Percentiles rank a stretch among this genome's conserved stretches.
phyloP scores from a whole-genome alignment of 768 basidiomycete species.

The Hygrophorus russula region DNA sequence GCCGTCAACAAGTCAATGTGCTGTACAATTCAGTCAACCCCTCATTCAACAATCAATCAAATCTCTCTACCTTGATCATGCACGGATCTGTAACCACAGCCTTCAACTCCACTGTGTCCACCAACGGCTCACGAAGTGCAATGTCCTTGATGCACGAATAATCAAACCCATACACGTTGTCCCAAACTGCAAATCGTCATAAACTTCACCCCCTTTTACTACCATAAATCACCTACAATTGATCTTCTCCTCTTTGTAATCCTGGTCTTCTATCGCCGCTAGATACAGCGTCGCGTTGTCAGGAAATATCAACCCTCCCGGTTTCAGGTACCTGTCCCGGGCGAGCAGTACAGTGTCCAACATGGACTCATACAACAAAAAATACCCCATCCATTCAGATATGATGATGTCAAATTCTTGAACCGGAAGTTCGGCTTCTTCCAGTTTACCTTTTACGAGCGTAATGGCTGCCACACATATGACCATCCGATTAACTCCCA shows the following conservation, averaged over 20 bases:
- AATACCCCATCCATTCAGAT: constrained; percentile 99
- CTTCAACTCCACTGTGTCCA: constrained; percentile 98
- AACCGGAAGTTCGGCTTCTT: constrained; percentile 83
- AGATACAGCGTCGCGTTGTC: constrained; percentile 88
- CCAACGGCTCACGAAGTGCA: constrained; percentile 89
- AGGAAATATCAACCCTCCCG: constrained; percentile 88
- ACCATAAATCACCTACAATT: constrained; percentile 59
- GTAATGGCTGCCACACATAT: constrained; percentile 76
- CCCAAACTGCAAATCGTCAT: constrained; percentile 71
- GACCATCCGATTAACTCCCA: no score
- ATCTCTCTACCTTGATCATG: constrained; percentile 74
- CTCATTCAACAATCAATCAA: no score
- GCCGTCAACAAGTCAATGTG: constrained; percentile 86
- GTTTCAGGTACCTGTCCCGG: constrained; percentile 92
- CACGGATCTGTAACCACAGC: constrained; percentile 90
- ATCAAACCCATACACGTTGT: constrained; percentile 98
- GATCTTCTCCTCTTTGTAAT: constrained; percentile 99
- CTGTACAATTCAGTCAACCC: constrained; percentile 29
- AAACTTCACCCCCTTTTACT: constrained; percentile 1
- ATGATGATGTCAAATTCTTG: constrained; percentile 96
- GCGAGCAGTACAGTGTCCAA: constrained; percentile 96
- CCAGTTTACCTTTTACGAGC: constrained; percentile 95
- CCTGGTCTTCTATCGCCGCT: constrained; percentile 97
- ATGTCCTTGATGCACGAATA: constrained; percentile 99
- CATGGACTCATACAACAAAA: constrained; percentile 98